phyloP scores from a whole-genome alignment of 139 green algal genomes.

The Nannochloris sp. region DNA sequence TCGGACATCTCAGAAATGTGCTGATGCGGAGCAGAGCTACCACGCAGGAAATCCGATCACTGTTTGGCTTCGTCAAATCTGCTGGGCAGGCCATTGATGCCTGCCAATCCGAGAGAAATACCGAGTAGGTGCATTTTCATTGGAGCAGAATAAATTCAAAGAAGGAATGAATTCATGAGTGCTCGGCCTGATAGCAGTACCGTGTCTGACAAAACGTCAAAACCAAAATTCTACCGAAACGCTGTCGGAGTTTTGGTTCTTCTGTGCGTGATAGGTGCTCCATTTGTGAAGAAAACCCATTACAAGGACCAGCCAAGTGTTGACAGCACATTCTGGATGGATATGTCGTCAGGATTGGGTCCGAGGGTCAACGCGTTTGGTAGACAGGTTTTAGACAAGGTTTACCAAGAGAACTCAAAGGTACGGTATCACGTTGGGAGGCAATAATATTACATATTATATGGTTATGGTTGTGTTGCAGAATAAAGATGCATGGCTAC shows the following conservation, averaged over 20 bases:
- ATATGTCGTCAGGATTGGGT: not conserved
- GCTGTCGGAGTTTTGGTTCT: too few relatives aligned
- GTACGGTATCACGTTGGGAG: not conserved
- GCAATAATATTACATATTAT: not conserved
- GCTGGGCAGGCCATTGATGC: slow-evolving; percentile 3
- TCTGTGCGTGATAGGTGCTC: too few relatives aligned
- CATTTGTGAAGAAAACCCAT: too few relatives aligned
- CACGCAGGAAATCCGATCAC: slow-evolving; percentile 16
- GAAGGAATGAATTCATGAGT: too few relatives aligned
- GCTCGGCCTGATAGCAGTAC: too few relatives aligned
- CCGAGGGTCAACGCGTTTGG: not conserved
- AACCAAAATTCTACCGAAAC: too few relatives aligned
- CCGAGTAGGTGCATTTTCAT: too few relatives aligned
- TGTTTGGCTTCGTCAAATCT: slow-evolving; percentile 20
- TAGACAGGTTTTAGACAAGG: not conserved
- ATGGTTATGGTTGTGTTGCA: not conserved
- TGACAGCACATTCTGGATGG: too few relatives aligned
- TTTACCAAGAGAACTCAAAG: not conserved
- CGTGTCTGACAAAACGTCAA: too few relatives aligned
- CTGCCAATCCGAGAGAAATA: not conserved
- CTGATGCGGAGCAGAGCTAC: slow-evolving; percentile 16
- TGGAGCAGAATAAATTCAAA: too few relatives aligned
- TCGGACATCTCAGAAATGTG: slow-evolving; percentile 18
- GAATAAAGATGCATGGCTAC: slow-evolving; percentile 1
- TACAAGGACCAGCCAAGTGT: too few relatives aligned